Evolutionary conservation across 257 asterid genomes (phyloP), one percentile per base, ranked within the genome.

Genomic region (Perilla frutescens): DNA sequence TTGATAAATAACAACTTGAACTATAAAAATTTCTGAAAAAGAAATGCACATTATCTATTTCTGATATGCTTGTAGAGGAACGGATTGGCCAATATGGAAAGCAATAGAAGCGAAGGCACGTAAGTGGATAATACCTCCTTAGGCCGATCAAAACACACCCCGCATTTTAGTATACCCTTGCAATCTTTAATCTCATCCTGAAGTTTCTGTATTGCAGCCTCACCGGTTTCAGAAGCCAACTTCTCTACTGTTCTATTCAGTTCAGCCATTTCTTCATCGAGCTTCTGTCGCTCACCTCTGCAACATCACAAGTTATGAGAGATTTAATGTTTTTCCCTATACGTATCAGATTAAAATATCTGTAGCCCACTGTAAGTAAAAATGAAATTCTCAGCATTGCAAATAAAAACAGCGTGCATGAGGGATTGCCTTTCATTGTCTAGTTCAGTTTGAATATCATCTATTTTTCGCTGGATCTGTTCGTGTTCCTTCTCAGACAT

Each of bases 141-240:
- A 13, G 98, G 96, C 61, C 98, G 92, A 86, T 94, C 98, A 59
- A 89, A 83, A 78, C 98, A 94, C 76, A 94, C 98, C 66, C 98
- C 97, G 60, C 98, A 94, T 71, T 94, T 94, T 74, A 94, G 95
- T 71, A 94, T 85, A 74, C 90, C 95, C 81, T 94, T 94, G 91
- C 97, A 94, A 66, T 90, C 95, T 73, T 86, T 91, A 39, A 94
- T 90, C 82, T 94, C 97, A 11, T 91, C 96, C 76, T 90, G 96
- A 45, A 94, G 97, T 78, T 81, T 90, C 89, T 81, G 93, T 56
- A 84, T 80, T 74, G 96, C 98, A 63, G 89, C 95, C 76, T 94
- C 98, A 64, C 91, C 87, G 10, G 86, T 91, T 74, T 87, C 96
- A 47, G 89, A 74, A 76, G 89, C 85, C 81, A 90, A 68, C 79